Evolutionary conservation across 2,329 filamentous ascomycete genomes (phyloP).

Genomic region (Fusarium irregulare): DNA sequence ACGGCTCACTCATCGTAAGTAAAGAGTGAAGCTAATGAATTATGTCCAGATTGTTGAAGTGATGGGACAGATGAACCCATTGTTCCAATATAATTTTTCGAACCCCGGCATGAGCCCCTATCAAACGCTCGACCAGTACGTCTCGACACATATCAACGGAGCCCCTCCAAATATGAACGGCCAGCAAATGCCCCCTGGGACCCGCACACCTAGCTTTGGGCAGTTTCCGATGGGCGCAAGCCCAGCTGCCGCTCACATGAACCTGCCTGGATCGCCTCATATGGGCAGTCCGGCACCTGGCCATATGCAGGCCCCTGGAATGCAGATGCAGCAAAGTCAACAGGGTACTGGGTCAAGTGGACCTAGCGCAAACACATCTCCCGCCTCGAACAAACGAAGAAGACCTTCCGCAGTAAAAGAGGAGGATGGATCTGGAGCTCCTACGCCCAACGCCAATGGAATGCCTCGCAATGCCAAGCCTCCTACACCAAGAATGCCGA

Average conservation of each 20-base stretch:
- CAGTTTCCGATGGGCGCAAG: slow-evolving; percentile 71
- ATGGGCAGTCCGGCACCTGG: slow-evolving; percentile 70
- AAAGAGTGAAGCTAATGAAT: slow-evolving; percentile 39
- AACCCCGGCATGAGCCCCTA: slow-evolving; percentile 68
- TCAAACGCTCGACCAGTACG: slow-evolving; percentile 69
- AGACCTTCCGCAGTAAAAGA: slow-evolving; percentile 68
- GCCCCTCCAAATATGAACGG: slow-evolving; percentile 58
- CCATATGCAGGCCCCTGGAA: slow-evolving; percentile 72
- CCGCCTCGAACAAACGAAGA: slow-evolving; percentile 69
- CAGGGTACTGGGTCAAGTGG: slow-evolving; percentile 75
- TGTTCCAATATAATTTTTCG: slow-evolving; percentile 68
- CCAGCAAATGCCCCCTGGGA: slow-evolving; percentile 61
- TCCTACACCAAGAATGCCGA: slow-evolving; percentile 67
- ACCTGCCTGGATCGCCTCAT: slow-evolving; percentile 71
- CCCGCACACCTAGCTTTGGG: slow-evolving; percentile 65
- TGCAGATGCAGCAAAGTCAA: slow-evolving; percentile 75
- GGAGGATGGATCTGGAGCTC: slow-evolving; percentile 63
- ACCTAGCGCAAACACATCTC: slow-evolving; percentile 74
- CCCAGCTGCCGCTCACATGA: slow-evolving; percentile 69
- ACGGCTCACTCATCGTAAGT: slow-evolving; percentile 32
- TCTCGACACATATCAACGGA: slow-evolving; percentile 59
- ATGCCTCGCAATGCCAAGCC: slow-evolving; percentile 65
- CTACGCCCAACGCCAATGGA: slow-evolving; percentile 64
- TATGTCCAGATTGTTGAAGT: slow-evolving; percentile 69
- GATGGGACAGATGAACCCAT: slow-evolving; percentile 73